Conservation (phyloP, 2,329 filamentous ascomycete genomes). For the Aaosphaeria pasadenensis region DNA sequence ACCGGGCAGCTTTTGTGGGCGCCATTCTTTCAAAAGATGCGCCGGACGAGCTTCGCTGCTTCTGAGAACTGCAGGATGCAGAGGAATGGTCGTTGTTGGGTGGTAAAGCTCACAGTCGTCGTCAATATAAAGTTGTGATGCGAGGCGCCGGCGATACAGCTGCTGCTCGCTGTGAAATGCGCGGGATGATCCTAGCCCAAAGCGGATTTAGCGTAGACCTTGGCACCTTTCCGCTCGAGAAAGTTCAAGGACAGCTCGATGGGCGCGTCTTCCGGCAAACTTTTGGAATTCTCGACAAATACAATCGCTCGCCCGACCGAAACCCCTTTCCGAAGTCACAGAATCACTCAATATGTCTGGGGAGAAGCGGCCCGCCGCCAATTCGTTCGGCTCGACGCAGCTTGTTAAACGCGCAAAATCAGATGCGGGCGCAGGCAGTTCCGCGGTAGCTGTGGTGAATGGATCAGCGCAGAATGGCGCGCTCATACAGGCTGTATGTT, state of each 20-base stretch:
- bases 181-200: background rate
- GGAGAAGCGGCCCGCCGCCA: constrained; percentile 88
- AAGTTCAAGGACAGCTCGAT: background rate
- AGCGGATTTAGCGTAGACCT: background rate
- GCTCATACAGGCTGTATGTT: constrained; percentile 64
- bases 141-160: constrained; percentile 1
- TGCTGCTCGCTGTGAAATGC: constrained; percentile 2
- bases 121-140: constrained; percentile 15
- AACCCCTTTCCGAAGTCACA: no score
- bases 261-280: background rate
- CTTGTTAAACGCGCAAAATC: constrained; percentile 87
- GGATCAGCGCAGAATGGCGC: constrained; percentile 58
- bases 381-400: constrained; percentile 75
- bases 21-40: constrained; percentile 38
- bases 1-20: constrained; percentile 63
- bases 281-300: no score
- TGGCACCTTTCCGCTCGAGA: background rate
- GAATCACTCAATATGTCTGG: constrained; percentile 65
- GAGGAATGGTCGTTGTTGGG: background rate
- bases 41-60: background rate
- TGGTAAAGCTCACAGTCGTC: background rate
- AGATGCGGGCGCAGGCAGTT: constrained; percentile 53
- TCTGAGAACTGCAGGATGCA: background rate
- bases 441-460: constrained; percentile 57
- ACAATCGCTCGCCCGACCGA: no score